Evolutionary conservation across 768 basidiomycete species (phyloP).

Genomic region (Lentinula sp.): DNA sequence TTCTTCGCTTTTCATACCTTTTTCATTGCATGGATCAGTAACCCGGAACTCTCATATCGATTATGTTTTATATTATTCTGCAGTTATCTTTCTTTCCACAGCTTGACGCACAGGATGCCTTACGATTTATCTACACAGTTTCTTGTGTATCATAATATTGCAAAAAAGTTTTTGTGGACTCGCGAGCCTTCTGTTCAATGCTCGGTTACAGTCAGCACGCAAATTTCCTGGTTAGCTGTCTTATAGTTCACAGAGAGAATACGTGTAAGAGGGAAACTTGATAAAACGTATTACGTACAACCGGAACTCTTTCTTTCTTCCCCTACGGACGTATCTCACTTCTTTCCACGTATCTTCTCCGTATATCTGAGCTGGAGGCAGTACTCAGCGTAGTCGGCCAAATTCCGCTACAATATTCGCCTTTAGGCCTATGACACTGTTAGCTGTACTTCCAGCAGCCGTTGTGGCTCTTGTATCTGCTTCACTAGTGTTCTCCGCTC

Average conservation of each 20-base stretch:
- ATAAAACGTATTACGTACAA: not conserved
- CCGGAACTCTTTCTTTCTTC: not conserved
- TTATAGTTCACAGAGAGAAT: no score
- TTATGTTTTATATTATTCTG: not conserved
- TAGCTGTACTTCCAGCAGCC: not conserved
- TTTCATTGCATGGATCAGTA: not conserved
- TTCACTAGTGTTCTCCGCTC: slow-evolving; percentile 8
- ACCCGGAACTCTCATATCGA: not conserved
- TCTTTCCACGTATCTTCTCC: not conserved
- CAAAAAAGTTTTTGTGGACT: no score
- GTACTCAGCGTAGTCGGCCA: not conserved
- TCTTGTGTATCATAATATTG: no score
- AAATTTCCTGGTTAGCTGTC: no score
- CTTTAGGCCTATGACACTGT: not conserved
- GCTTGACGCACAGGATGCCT: no score
- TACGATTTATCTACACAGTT: no score
- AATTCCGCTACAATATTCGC: not conserved
- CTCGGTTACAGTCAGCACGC: no score
- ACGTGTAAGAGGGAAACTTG: no score
- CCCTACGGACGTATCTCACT: not conserved
- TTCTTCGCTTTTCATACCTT: not conserved
- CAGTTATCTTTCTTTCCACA: not conserved
- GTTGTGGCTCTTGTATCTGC: not conserved
- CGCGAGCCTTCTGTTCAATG: no score
- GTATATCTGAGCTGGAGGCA: not conserved